Evolutionary conservation across 257 asterid genomes (phyloP).

Genomic region (Lantana camara): DNA sequence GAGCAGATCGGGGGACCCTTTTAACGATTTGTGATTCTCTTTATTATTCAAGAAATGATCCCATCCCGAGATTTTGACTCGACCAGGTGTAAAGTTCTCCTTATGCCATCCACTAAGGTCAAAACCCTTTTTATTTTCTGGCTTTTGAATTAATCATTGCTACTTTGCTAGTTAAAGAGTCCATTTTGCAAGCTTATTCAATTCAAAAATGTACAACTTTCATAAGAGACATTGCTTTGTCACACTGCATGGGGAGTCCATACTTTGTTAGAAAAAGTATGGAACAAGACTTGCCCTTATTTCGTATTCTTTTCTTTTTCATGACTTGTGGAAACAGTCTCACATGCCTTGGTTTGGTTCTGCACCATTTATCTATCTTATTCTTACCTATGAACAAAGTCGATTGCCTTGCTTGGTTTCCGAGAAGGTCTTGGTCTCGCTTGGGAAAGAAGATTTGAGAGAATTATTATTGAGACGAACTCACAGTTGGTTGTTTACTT

Average conservation of each 20-base stretch:
- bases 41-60: too few relatives aligned
- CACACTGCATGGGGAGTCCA: slow-evolving; percentile 30
- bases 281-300: slow-evolving; percentile 13
- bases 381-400: too few relatives aligned
- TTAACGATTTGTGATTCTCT: too few relatives aligned
- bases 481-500: too few relatives aligned
- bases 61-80: too few relatives aligned
- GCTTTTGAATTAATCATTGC: slow-evolving; percentile 32
- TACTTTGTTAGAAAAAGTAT: neutral
- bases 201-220: slow-evolving; percentile 28
- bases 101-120: slow-evolving; percentile 25
- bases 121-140: slow-evolving; percentile 38
- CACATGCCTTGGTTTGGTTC: slow-evolving; percentile 38
- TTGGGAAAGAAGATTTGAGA: too few relatives aligned
- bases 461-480: too few relatives aligned
- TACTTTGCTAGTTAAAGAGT: slow-evolving; percentile 15
- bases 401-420: too few relatives aligned
- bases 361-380: slow-evolving; percentile 18
- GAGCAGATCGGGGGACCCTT: too few relatives aligned
- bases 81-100: too few relatives aligned
- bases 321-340: slow-evolving; percentile 16
- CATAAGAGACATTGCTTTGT: slow-evolving; percentile 34
- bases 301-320: neutral
- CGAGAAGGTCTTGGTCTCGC: too few relatives aligned
- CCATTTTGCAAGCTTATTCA: slow-evolving; percentile 34